Base-by-base conservation (phyloP, 345 rosid species). In the Camelina neglecta region DNA sequence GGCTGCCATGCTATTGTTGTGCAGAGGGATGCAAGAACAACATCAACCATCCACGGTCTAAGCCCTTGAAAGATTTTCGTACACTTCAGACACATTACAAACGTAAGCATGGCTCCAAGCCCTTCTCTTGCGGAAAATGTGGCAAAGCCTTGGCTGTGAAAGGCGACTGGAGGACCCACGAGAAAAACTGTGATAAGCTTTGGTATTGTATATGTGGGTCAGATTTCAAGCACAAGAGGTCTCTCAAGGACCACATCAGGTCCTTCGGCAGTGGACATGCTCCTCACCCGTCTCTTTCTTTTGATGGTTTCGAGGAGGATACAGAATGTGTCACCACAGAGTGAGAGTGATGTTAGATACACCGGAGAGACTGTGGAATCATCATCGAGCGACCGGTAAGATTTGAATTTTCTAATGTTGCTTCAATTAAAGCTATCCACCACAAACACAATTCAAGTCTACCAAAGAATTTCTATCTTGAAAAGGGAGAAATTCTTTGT, bases 71-170 rank as follows among this genome's bases (percentile, higher is more conserved):
- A 62, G 99, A 95, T 63, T 95, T 95, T 60, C 77, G 99, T 60
- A 95, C 99, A 21, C 98, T 95, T 60, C 99, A 95, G 74, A 95
- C 99, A 4, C 99, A 95, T 82, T 95, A 92, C 94, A 95, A 92
- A 82, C 84, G 99, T 56, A 95, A 90, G 78, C 99, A 95, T 77
- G 99, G 99, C 48, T 86, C 90, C 58, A 95, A 92, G 68, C 96
- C 98, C 2, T 95, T 92, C 69, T 82, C 87, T 86, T 95, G 99
- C 67, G 81, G 94, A 8, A 92, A 92, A 82, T 95, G 99, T 63
- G 92, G 93, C 38, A 95, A 95, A 80, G 86, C 92, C 4, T 87
- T 95, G 49, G 99, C 99, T 0, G 99, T 95, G 31, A 83, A 92
- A 64, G 99, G 99, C 0, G 99, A 95, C 29, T 95, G 99, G 99